A percentile compares a stretch with the other conserved stretches of the same genome.
These are phyloP conservation scores for Irineochytrium annulatum DNA, from an alignment of 192 early-diverging fungal species.

Conservation along the genomic window DNA sequence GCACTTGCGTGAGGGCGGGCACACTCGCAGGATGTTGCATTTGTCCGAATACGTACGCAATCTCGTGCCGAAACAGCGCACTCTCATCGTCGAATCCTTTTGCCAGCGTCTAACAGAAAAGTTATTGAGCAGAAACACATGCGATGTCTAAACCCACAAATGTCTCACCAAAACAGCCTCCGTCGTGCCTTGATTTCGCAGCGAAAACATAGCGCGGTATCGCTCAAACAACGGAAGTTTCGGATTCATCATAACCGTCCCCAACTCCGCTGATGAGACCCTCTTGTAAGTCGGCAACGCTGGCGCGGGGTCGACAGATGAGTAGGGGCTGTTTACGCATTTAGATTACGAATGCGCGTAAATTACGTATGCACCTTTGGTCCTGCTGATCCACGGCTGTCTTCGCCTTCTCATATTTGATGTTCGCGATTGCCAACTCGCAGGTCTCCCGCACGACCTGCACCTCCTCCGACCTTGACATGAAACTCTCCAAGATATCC, in stretches of 20 bases:
- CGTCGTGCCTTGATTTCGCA: slow-evolving; percentile 78
- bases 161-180: slow-evolving; percentile 63
- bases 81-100: slow-evolving; percentile 76
- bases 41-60: slow-evolving; percentile 95
- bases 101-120: slow-evolving; percentile 43
- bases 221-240: slow-evolving; percentile 79
- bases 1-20: slow-evolving; percentile 70
- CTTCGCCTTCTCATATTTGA: slow-evolving; percentile 61
- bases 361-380: not conserved
- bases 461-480: slow-evolving; percentile 57
- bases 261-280: slow-evolving; percentile 62
- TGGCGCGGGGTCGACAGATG: slow-evolving; percentile 90
- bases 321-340: slow-evolving; percentile 41
- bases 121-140: not conserved
- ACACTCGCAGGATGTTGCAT: slow-evolving; percentile 90
- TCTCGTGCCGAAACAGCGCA: slow-evolving; percentile 91
- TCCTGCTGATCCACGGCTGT: slow-evolving; percentile 19
- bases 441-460: slow-evolving; percentile 83
- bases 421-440: slow-evolving; percentile 81
- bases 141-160: not conserved
- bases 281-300: slow-evolving; percentile 53
- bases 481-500: slow-evolving; percentile 69
- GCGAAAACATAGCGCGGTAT: slow-evolving; percentile 92
- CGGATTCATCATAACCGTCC: slow-evolving; percentile 61
- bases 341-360: not conserved